phyloP scores from a whole-genome alignment of 129 eudicot species.

The Calendula officinalis region DNA sequence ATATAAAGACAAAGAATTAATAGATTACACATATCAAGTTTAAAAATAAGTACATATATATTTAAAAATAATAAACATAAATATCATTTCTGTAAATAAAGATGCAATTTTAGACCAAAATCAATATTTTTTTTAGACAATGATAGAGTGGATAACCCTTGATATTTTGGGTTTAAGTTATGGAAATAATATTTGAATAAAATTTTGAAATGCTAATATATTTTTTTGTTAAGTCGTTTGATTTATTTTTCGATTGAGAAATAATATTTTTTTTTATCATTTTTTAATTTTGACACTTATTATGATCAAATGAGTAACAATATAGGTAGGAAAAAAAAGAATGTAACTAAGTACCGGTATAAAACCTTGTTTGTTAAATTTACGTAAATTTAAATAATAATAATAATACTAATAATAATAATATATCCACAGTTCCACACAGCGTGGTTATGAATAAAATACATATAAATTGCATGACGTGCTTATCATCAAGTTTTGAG shows the following conservation, averaged over 20 bases:
- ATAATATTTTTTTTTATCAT: no score
- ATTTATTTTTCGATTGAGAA: no score
- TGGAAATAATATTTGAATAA: not conserved
- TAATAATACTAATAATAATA: not conserved
- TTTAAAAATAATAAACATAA: no score
- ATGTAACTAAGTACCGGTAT: not conserved
- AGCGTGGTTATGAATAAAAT: constrained; percentile 28
- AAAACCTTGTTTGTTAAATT: no score
- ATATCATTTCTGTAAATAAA: no score
- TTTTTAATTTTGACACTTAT: no score
- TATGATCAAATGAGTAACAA: no score
- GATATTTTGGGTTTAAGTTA: constrained; percentile 14
- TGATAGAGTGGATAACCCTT: constrained; percentile 7
- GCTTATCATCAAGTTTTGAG: constrained; percentile 33
- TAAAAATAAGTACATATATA: no score
- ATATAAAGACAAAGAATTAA: no score
- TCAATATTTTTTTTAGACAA: constrained; percentile 23
- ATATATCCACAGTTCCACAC: not conserved
- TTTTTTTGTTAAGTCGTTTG: no score
- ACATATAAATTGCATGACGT: constrained; percentile 21
- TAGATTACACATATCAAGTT: no score
- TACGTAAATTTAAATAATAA: not conserved
- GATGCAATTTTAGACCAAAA: constrained; percentile 14
- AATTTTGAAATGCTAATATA: not conserved
- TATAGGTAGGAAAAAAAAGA: no score